Conservation (phyloP, 768 basidiomycete species). For the Boletus rex-veris region DNA sequence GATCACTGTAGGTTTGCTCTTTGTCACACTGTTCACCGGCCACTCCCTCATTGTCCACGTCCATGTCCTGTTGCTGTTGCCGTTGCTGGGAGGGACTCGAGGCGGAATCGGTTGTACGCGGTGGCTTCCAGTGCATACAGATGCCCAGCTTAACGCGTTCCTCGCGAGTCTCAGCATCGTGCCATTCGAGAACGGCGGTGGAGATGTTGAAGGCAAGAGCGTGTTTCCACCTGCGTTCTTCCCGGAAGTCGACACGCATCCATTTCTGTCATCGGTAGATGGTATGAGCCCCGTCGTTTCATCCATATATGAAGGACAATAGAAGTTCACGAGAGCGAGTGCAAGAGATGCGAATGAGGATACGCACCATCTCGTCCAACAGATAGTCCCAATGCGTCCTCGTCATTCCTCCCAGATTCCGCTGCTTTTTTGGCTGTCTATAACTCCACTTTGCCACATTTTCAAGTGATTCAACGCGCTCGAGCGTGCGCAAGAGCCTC, state of each 20-base stretch:
- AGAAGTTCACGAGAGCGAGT: background rate
- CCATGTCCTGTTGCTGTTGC: conserved; percentile 29
- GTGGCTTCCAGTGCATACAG: conserved; percentile 61
- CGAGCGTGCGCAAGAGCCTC: conserved; percentile 72
- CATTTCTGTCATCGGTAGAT: conserved; percentile 62
- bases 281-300: conserved; percentile 7
- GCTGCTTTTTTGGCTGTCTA: conserved; percentile 92
- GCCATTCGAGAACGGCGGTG: conserved; percentile 84
- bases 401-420: conserved; percentile 64
- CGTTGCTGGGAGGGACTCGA: conserved; percentile 28
- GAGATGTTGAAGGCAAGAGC: conserved; percentile 81
- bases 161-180: conserved; percentile 61
- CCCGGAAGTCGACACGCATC: conserved; percentile 94
- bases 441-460: conserved; percentile 83
- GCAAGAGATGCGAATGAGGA: background rate
- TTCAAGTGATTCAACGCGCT: conserved; percentile 82
- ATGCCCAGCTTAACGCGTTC: conserved; percentile 65
- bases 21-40: conserved; percentile 21
- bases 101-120: conserved; percentile 30
- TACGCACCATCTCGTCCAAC: conserved; percentile 89
- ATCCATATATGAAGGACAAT: background rate
- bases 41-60: conserved; percentile 27
- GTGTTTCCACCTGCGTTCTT: conserved; percentile 91
- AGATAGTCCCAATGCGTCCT: conserved; percentile 97
- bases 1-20: conserved; percentile 25